Conservation (phyloP, 78 protist species). For the Goniomonas avonlea region DNA sequence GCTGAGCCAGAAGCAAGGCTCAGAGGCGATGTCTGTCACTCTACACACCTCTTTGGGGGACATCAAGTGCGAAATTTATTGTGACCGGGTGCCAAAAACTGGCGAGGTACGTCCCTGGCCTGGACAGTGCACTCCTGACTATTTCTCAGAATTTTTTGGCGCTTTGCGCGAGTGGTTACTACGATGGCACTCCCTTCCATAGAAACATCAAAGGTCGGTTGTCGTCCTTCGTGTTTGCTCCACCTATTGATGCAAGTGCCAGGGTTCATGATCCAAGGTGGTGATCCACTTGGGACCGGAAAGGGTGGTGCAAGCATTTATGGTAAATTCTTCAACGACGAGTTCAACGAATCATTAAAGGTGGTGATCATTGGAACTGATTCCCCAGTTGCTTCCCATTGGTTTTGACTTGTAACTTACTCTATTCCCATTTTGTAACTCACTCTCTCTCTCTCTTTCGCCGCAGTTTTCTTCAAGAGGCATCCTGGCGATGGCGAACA, state of each 20-base stretch:
- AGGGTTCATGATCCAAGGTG: constrained; percentile 77
- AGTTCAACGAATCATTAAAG: constrained; percentile 54
- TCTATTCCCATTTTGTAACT: background rate
- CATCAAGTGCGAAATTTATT: constrained; percentile 29
- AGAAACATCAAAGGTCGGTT: constrained; percentile 30
- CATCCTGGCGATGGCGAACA: constrained; percentile 72
- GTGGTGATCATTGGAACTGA: background rate
- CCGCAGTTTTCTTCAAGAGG: constrained; percentile 60
- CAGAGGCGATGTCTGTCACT: constrained; percentile 36
- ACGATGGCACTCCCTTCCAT: constrained; percentile 73
- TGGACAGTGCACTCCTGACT: background rate
- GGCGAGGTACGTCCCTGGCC: constrained; percentile 1
- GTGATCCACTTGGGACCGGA: constrained; percentile 81
- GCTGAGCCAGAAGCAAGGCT: too few relatives aligned
- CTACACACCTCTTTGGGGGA: constrained; percentile 29
- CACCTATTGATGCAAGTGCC: background rate
- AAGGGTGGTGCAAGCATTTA: constrained; percentile 77
- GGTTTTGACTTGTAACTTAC: background rate
- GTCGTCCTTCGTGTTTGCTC: too few relatives aligned
- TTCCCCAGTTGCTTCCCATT: background rate
- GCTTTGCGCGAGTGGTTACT: constrained; percentile 79
- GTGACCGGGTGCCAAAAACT: constrained; percentile 26
- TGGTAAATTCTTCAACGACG: constrained; percentile 70
- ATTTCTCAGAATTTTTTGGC: constrained; percentile 71
- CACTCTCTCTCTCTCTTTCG: too few relatives aligned